Percentiles rank a stretch among this genome's conserved stretches.
These are phyloP conservation scores for Protostelium mycophagum DNA, from an alignment of 78 protist species.

Conservation along the genomic window DNA sequence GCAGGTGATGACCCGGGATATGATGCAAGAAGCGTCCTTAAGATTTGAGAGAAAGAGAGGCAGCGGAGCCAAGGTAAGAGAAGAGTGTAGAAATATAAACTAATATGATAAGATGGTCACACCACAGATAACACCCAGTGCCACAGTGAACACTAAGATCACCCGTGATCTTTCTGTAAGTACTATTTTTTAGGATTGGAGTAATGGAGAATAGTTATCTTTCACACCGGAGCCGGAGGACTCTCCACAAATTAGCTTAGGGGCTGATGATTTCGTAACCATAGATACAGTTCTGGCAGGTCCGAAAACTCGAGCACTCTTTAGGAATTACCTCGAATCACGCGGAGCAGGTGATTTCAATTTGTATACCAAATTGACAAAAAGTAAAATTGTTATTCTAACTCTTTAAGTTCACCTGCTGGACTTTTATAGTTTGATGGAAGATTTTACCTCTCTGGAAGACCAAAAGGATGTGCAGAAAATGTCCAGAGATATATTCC, in stretches of 20 bases:
- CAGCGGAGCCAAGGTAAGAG: not conserved
- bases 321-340: not conserved
- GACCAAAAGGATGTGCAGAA: not conserved
- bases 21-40: not conserved
- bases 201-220: too few relatives aligned
- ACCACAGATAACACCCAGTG: not conserved
- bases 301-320: not conserved
- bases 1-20: not conserved
- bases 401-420: too few relatives aligned
- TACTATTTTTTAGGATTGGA: not conserved
- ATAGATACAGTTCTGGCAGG: not conserved
- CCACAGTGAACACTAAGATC: too few relatives aligned
- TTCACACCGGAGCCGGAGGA: too few relatives aligned
- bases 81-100: not conserved
- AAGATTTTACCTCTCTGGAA: not conserved
- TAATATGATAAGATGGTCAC: not conserved
- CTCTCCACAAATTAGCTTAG: too few relatives aligned
- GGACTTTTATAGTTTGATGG: not conserved
- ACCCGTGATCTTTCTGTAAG: not conserved
- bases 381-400: too few relatives aligned
- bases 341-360: not conserved
- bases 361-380: too few relatives aligned
- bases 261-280: not conserved
- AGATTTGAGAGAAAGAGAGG: not conserved
- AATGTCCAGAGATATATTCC: not conserved